Evolutionary conservation across 352 stramenopile species (phyloP).

Genomic region (Phytophthora tentaculata): DNA sequence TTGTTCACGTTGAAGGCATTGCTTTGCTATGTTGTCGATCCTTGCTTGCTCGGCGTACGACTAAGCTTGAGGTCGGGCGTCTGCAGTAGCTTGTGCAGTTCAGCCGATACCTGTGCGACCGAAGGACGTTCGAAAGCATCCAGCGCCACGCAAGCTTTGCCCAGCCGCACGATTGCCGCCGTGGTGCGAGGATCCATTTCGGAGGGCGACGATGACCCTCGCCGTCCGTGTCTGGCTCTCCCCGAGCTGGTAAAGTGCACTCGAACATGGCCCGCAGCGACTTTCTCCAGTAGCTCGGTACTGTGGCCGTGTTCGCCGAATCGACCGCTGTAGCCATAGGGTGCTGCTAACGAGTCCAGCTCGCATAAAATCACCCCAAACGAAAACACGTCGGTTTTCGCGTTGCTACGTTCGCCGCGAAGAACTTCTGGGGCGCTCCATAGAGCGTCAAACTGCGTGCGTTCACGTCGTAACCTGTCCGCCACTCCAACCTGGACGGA

Average conservation of each 20-base stretch:
- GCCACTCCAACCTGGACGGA: slow-evolving; percentile 27
- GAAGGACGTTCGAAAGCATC: slow-evolving; percentile 52
- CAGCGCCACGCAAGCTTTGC: slow-evolving; percentile 48
- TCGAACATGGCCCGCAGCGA: slow-evolving; percentile 33
- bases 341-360: slow-evolving; percentile 39
- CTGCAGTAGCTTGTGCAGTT: slow-evolving; percentile 45
- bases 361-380: slow-evolving; percentile 65
- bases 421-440: slow-evolving; percentile 63
- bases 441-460: slow-evolving; percentile 20
- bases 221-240: slow-evolving; percentile 19
- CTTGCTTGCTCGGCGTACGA: slow-evolving; percentile 22
- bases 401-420: slow-evolving; percentile 43
- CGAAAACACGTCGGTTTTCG: slow-evolving; percentile 61
- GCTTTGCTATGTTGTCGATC: slow-evolving; percentile 1
- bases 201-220: slow-evolving; percentile 11
- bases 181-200: slow-evolving; percentile 21
- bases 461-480: slow-evolving; percentile 25
- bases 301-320: slow-evolving; percentile 19
- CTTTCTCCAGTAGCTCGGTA: slow-evolving; percentile 42
- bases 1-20: slow-evolving; percentile 3
- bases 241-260: slow-evolving; percentile 36
- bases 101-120: slow-evolving; percentile 42
- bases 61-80: slow-evolving; percentile 22
- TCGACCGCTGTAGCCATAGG: slow-evolving; percentile 27
- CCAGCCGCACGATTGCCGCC: slow-evolving; percentile 39